Evolutionary conservation across 306 rosid species (phyloP).

Genomic region (Ormosia emarginata): DNA sequence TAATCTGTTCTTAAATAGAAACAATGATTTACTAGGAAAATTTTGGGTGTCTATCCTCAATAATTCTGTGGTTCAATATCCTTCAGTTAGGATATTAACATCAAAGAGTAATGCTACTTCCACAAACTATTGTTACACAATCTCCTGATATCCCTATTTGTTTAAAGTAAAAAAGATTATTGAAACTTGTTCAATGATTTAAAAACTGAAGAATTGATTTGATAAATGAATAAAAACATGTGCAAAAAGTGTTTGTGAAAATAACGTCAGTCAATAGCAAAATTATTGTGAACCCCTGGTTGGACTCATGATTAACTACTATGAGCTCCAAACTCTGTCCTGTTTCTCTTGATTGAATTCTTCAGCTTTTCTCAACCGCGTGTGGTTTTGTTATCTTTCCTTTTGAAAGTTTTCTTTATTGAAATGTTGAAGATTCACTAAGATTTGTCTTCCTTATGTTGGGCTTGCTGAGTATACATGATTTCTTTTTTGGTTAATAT

Average conservation of each 20-base stretch:
- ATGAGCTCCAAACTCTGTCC: not conserved
- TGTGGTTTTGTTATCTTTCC: not conserved
- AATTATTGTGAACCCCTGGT: not conserved
- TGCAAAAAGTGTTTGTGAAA: not conserved
- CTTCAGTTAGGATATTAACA: not conserved
- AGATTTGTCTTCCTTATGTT: not conserved
- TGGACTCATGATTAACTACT: not conserved
- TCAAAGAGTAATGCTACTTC: too few species aligned
- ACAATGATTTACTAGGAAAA: too few species aligned
- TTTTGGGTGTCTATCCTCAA: not conserved
- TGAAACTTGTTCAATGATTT: not conserved
- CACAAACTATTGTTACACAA: too few species aligned
- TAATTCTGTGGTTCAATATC: not conserved
- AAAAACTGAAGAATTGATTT: not conserved
- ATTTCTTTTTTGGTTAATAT: not conserved
- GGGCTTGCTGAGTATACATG: not conserved
- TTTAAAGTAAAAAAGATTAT: not conserved
- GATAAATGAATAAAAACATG: not conserved
- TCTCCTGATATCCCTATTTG: not conserved
- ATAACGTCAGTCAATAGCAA: not conserved
- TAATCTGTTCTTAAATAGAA: not conserved
- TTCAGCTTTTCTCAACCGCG: not conserved
- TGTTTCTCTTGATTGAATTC: not conserved
- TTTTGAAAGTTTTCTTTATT: not conserved
- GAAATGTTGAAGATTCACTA: slow-evolving; percentile 5